Percentiles rank a stretch among this genome's conserved stretches.
Evolutionary conservation across 2,329 filamentous ascomycete genomes (phyloP).

Genomic region (Metarhizium album): DNA sequence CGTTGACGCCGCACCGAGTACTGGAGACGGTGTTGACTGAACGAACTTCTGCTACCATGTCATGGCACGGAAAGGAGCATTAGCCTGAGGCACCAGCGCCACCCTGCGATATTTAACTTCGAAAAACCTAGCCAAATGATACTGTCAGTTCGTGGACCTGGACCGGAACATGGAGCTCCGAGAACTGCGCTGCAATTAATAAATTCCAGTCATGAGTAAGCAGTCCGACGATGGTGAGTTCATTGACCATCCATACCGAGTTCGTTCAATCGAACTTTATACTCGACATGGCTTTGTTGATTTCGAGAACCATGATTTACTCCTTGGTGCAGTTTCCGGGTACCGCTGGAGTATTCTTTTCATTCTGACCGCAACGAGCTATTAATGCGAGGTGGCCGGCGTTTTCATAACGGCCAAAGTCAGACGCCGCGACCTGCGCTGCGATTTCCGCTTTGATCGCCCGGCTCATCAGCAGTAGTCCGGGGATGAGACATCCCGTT

Average conservation of each 20-base stretch:
- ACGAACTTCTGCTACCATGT: not conserved
- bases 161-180: not conserved
- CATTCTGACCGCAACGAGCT: no score
- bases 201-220: not conserved
- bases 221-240: not conserved
- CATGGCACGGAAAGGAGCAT: conserved; percentile 9
- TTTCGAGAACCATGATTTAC: not conserved
- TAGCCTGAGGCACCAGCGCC: not conserved
- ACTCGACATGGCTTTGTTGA: not conserved
- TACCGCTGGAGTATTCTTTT: no score
- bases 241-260: not conserved
- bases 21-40: not conserved
- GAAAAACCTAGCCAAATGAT: no score
- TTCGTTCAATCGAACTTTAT: not conserved
- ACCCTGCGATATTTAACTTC: not conserved
- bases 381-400: no score
- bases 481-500: not conserved
- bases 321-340: no score
- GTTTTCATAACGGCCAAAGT: conserved; percentile 1
- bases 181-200: not conserved
- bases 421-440: not conserved
- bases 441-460: not conserved
- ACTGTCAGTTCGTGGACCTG: not conserved
- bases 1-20: not conserved
- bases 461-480: not conserved